phyloP scores from a whole-genome alignment of 495 filamentous ascomycete species.

The Tuber borchii region DNA sequence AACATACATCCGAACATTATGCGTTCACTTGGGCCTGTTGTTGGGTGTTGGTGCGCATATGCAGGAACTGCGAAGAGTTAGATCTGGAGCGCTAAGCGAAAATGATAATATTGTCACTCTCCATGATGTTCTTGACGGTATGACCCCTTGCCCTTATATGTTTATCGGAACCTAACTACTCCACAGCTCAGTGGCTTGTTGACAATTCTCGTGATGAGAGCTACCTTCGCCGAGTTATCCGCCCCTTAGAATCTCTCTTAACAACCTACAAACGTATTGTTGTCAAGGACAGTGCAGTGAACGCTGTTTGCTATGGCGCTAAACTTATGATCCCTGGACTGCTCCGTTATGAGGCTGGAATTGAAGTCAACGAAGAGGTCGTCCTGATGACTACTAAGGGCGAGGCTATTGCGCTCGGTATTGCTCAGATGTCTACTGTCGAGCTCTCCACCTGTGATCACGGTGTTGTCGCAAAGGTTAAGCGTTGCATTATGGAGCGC shows the following conservation, averaged over 20 bases:
- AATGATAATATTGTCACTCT: slow-evolving; percentile 78
- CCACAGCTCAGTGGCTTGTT: slow-evolving; percentile 71
- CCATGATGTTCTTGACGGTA: slow-evolving; percentile 78
- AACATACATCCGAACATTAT: slow-evolving; percentile 96
- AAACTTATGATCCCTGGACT: slow-evolving; percentile 97
- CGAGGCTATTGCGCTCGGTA: slow-evolving; percentile 91
- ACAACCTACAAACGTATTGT: slow-evolving; percentile 90
- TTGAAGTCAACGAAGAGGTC: slow-evolving; percentile 85
- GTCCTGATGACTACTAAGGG: slow-evolving; percentile 98
- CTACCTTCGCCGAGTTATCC: slow-evolving; percentile 78
- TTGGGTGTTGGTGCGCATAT: slow-evolving; percentile 95
- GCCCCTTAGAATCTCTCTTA: slow-evolving; percentile 83
- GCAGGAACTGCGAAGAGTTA: slow-evolving; percentile 93
- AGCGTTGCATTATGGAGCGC: slow-evolving; percentile 98
- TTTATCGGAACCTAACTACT: background rate
- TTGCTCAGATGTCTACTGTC: slow-evolving; percentile 91
- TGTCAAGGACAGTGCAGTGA: slow-evolving; percentile 93
- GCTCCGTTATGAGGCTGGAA: slow-evolving; percentile 78
- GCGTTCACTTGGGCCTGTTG: slow-evolving; percentile 87
- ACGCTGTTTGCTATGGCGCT: slow-evolving; percentile 94
- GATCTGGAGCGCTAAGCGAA: slow-evolving; percentile 92
- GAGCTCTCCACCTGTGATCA: slow-evolving; percentile 89
- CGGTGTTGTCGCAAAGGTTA: slow-evolving; percentile 93
- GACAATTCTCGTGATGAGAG: slow-evolving; percentile 88
- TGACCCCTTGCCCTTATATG: background rate